Evolutionary conservation across 2,329 filamentous ascomycete genomes (phyloP), one percentile per base, ranked within the genome.

Genomic region (Aspergillus ibericus): DNA sequence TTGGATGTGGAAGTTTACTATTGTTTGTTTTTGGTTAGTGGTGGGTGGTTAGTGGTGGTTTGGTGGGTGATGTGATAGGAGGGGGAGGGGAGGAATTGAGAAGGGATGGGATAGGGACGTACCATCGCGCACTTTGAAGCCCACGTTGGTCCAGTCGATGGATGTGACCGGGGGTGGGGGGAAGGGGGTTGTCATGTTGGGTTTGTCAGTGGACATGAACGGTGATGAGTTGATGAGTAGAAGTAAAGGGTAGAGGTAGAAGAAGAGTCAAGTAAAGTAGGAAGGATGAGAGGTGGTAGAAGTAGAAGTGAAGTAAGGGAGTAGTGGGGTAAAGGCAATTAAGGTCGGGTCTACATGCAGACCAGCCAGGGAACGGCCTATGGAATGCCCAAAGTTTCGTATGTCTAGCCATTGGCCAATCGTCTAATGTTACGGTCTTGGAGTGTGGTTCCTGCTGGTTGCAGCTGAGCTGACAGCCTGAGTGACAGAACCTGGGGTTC

Each of bases 1-100:
- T 79, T 96, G 91, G 74, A 98, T 88, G 79, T 98, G 93, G 68
- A 93, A 93, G 71, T 96, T 96, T 72, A 97, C 93, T 76, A n/a
- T n/a, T n/a, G n/a, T n/a, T n/a, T n/a, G n/a, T n/a, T n/a, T n/a
- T n/a, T n/a, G n/a, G 16, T 44, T 16, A 13, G 50, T 40, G 29
- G 50, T 47, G 38, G 6, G 16, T 27, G 34, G 12, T 34, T 29
- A 4, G 16, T 44, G 18, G n/a, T 38, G 53, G 35, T 35, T 35
- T 47, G 32, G 8, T n/a, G n/a, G 34, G 15, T 47, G 25, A 15
- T 50, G 32, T 56, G n/a, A 29, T 56, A 20, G n/a, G 32, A 5
- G 10, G 7, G 34, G 35, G 53, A 20, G 48, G 35, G 49, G 63
- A 8, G 16, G 8, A 22, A n/a, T n/a, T n/a, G n/a, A n/a, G n/a